Percentiles rank a stretch among this genome's conserved stretches.
These are phyloP conservation scores for Cornus suecica DNA, from an alignment of 148 eudicot species.

Conservation along the genomic window DNA sequence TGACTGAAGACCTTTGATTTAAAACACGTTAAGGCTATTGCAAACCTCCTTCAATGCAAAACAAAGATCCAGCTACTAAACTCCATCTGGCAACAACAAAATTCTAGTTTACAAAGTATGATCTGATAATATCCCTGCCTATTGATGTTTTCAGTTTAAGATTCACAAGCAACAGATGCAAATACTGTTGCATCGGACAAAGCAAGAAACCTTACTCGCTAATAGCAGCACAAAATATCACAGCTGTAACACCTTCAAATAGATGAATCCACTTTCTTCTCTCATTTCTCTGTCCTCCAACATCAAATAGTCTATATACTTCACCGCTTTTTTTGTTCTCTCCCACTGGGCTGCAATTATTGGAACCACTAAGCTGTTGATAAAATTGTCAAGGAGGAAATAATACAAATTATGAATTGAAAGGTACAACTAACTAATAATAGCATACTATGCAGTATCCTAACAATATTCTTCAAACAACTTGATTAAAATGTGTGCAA, in stretches of 20 bases:
- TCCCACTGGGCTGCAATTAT: constrained; percentile 81
- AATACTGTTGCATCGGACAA: neutral
- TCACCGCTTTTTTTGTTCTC: constrained; percentile 95
- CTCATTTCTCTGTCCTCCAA: constrained; percentile 99
- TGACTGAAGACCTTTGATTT: neutral
- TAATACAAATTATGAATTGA: constrained; percentile 2
- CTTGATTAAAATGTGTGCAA: neutral
- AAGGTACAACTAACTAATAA: neutral
- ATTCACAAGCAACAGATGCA: constrained; percentile 2
- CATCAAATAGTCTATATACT: constrained; percentile 93
- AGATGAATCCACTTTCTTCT: constrained; percentile 99
- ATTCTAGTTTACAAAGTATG: too few relatives aligned
- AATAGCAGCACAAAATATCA: constrained; percentile 94
- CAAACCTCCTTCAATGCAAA: neutral
- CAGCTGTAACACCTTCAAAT: constrained; percentile 98
- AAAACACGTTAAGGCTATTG: neutral
- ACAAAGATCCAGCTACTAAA: neutral
- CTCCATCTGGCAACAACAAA: neutral
- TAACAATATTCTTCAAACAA: neutral
- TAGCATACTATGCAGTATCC: neutral
- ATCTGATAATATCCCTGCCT: neutral
- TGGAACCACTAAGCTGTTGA: constrained; percentile 1
- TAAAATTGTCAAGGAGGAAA: constrained; percentile 9
- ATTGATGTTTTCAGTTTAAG: neutral
- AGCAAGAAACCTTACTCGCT: constrained; percentile 72